A percentile compares a stretch with the other conserved stretches of the same genome.
Conservation (phyloP, 148 eudicot species). For the Persicaria tinctoria region DNA sequence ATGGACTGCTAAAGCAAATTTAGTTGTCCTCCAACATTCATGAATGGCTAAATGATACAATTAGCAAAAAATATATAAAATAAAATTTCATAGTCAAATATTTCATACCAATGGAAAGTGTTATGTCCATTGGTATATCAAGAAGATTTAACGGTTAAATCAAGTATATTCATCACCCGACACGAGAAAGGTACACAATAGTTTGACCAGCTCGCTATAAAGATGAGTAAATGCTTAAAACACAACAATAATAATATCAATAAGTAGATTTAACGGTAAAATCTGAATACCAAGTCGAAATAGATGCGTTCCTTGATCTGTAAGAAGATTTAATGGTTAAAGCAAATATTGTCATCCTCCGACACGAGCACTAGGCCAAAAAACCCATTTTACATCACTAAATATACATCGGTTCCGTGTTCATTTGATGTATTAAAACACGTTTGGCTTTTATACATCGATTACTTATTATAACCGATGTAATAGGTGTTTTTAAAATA, state of each 20-base stretch:
- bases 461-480: no score
- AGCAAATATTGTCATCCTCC: slow-evolving; percentile 41
- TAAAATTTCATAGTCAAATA: neutral
- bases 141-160: neutral
- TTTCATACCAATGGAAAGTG: neutral
- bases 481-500: no score
- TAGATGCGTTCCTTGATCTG: neutral
- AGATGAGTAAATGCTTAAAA: neutral
- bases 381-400: no score
- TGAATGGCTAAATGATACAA: no score
- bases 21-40: slow-evolving; percentile 7
- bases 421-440: no score
- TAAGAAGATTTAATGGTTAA: neutral
- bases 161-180: slow-evolving; percentile 13
- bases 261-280: neutral
- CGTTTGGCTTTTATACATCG: no score
- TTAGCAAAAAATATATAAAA: neutral
- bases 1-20: neutral
- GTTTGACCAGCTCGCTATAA: slow-evolving; percentile 6
- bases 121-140: neutral
- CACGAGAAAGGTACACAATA: neutral
- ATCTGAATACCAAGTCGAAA: neutral
- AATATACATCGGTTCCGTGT: no score
- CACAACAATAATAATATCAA: neutral
- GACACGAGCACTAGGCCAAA: no score